Conservation (phyloP, 1,284 basidiomycete genomes). For the Schizopora paradoxa region DNA sequence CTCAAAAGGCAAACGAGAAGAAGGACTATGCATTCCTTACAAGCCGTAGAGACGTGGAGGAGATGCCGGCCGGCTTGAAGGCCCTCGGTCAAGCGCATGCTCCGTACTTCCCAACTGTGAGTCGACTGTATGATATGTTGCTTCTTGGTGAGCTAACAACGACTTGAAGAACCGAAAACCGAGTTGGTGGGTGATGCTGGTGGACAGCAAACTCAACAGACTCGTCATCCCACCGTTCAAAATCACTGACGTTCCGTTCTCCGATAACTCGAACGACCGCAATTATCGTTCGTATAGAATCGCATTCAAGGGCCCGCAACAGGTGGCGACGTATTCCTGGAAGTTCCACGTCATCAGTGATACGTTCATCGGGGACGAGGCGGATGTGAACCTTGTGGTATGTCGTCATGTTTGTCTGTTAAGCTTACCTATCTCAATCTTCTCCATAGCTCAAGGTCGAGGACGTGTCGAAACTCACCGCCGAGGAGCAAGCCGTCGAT, state of each 20-base stretch:
- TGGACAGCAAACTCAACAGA: slow-evolving; percentile 85
- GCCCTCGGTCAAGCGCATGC: slow-evolving; percentile 76
- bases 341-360: slow-evolving; percentile 84
- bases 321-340: slow-evolving; percentile 85
- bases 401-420: slow-evolving; percentile 26
- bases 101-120: slow-evolving; percentile 84
- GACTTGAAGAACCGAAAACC: slow-evolving; percentile 68
- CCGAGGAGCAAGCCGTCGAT: slow-evolving; percentile 61
- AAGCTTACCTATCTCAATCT: neutral
- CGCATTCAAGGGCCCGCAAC: slow-evolving; percentile 92
- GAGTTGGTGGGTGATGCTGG: slow-evolving; percentile 88
- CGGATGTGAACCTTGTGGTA: slow-evolving; percentile 67
- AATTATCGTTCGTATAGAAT: slow-evolving; percentile 83
- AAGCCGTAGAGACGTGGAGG: slow-evolving; percentile 59
- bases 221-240: slow-evolving; percentile 89
- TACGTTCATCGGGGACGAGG: slow-evolving; percentile 83
- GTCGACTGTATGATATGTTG: slow-evolving; percentile 26
- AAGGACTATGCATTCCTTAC: slow-evolving; percentile 66
- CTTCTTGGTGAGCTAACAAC: slow-evolving; percentile 7
- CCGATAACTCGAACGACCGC: slow-evolving; percentile 49
- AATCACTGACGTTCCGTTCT: slow-evolving; percentile 75
- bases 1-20: slow-evolving; percentile 47
- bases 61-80: slow-evolving; percentile 35
- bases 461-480: slow-evolving; percentile 52
- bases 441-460: slow-evolving; percentile 73